Percentiles rank a stretch among this genome's conserved stretches.
These are phyloP conservation scores for Pyricularia grisea DNA, from an alignment of 2,329 filamentous ascomycete genomes.

Conservation along the genomic window DNA sequence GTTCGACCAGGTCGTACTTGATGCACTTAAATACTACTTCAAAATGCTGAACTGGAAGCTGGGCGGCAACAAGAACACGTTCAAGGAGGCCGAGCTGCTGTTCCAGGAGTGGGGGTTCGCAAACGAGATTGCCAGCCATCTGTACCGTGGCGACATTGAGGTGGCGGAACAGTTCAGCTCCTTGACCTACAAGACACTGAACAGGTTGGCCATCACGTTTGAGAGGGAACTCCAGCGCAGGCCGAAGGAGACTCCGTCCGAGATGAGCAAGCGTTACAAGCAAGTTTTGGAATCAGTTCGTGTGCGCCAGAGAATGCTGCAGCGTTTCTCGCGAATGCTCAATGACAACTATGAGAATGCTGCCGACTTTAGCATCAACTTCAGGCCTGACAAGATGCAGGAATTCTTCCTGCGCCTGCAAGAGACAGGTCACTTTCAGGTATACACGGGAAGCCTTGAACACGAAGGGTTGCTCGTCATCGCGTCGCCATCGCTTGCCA, in stretches of 20 bases:
- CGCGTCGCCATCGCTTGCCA: conserved; percentile 69
- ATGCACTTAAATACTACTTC: conserved; percentile 96
- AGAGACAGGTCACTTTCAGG: conserved; percentile 76
- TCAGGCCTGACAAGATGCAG: conserved; percentile 56
- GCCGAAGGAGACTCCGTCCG: conserved; percentile 70
- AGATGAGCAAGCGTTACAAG: conserved; percentile 97
- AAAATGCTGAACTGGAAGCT: conserved; percentile 98
- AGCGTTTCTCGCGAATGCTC: conserved; percentile 85
- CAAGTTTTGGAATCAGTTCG: conserved; percentile 91
- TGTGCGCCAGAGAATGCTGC: conserved; percentile 90
- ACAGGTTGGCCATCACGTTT: conserved; percentile 80
- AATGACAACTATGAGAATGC: conserved; percentile 94
- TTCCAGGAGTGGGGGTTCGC: conserved; percentile 98
- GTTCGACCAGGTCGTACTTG: conserved; percentile 84
- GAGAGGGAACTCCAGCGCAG: conserved; percentile 82
- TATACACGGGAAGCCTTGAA: conserved; percentile 62
- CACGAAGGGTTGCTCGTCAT: conserved; percentile 74
- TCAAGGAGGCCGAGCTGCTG: conserved; percentile 95
- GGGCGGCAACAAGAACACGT: conserved; percentile 95
- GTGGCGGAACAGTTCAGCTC: conserved; percentile 96
- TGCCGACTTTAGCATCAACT: conserved; percentile 84
- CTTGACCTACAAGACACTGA: conserved; percentile 85
- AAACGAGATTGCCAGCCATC: conserved; percentile 81
- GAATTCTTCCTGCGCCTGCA: conserved; percentile 75
- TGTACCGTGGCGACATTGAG: conserved; percentile 91